Evolutionary conservation across 2,329 filamentous ascomycete species (phyloP), one percentile per base, ranked within the genome.

Genomic region (Gnomoniopsis sp.): DNA sequence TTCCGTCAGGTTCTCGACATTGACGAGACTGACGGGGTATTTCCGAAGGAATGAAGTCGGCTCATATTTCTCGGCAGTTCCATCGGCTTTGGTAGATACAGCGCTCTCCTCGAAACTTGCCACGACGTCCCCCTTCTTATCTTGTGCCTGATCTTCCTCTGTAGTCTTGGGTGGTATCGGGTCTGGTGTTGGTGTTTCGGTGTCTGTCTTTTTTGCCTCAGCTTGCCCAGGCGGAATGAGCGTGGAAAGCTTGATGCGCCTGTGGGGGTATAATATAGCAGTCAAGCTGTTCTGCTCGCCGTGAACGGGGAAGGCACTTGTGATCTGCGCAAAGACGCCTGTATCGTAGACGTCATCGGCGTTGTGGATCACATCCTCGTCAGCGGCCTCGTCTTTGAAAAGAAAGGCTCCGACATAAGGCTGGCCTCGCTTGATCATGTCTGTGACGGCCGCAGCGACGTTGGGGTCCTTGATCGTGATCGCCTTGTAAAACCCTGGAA

Each of bases 401-500:
- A 99, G 75, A 75, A 99, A 99, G 3, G 93, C 93, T 63, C 95
- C 95, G 44, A 99, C 91, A 68, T 99, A 99, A 23, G 93, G 96
- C 73, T 99, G 96, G 0, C 95, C 95, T 54, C 93, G 84, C 80
- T 96, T 96, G 72, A 98, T 91, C 82, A 96, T 95, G 71, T 99
- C 96, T 59, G 93, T 89, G 65, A 99, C 96, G 22, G 95, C 95
- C 43, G 88, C 87, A 15, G 93, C 89, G 38, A 99, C 95, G 66
- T 95, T 90, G 19, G 90, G 90, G 69, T 99, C 92, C 70, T 91
- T 88, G 66, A 99, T 96, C 3, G 93, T 99, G 66, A 99, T 95
- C 11, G 95, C 93, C 76, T 99, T 99, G 79, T 99, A 99, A 75
- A 98, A 99, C 1, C 95, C 95, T 1, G 95, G 95, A 75, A 98